Evolutionary conservation across 2,329 filamentous ascomycete species (phyloP), one percentile per base, ranked within the genome.

Genomic region (Blastomyces emzantsi): DNA sequence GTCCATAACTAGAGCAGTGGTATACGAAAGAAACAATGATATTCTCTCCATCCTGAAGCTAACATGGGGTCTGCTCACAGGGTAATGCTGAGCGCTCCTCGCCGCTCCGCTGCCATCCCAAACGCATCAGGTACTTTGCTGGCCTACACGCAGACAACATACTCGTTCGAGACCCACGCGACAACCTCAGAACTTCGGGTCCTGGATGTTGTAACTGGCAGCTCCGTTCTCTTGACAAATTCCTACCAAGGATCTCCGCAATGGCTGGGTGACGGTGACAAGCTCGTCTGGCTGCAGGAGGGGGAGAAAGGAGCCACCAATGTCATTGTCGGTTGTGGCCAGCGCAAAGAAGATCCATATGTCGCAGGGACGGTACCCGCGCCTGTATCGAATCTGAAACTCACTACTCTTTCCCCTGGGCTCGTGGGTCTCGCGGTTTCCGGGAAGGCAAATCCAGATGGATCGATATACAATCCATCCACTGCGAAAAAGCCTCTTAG

Each of bases 381-480:
- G 5, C 75, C 78, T 0, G 75, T 81, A 2, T 78, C 77, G 2
- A 75, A 78, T 64, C 69, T 81, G 28, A 81, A 80, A 64, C 66
- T 81, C 17, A 77, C 73, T n/a, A 63, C 70, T 8, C 69, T 80
- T 30, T 75, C 78, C 55, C 64, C 72, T 3, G 78, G 76, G 7
- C 76, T 76, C 67, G 73, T 80, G 59, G 78, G 77, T 13, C 74
- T 81, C 60, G 79, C 77, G 3, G 76, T 81, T 36, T 75, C 74
- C n/a, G 79, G 77, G 13, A 78, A 80, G 69, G 77, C 78, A 11
- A 79, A 79, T 62, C 71, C 74, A 5, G 78, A 81, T 67, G 79
- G 79, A 19, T 76, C 77, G 54, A 72, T 82, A 19, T 79, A 77
- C 67, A 82, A 83, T 54, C 76, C 80, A 3, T 77, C 82, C 60